phyloP scores from a whole-genome alignment of 2,329 filamentous ascomycete genomes.

The Botrytis porri region DNA sequence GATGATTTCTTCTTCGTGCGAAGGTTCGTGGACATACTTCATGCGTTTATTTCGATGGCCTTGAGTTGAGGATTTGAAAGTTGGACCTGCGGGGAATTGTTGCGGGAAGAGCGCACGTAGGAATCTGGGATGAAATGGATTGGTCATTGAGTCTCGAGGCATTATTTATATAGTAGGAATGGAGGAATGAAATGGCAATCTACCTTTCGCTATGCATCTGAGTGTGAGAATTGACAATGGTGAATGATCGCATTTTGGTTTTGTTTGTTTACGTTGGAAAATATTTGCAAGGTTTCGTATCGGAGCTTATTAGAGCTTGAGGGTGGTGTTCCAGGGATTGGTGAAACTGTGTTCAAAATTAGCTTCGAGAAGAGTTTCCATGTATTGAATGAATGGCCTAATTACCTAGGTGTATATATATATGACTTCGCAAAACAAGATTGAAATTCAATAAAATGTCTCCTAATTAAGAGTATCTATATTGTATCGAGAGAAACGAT shows the following conservation, averaged over 20 bases:
- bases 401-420: too few relatives aligned
- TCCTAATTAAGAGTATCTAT: too few relatives aligned
- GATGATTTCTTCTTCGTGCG: neutral
- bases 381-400: too few relatives aligned
- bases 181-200: neutral
- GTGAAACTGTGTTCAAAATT: too few relatives aligned
- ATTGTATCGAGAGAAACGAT: too few relatives aligned
- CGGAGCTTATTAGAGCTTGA: too few relatives aligned
- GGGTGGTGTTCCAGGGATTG: too few relatives aligned
- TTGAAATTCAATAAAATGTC: too few relatives aligned
- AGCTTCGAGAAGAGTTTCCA: too few relatives aligned
- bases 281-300: too few relatives aligned
- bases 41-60: slow-evolving; percentile 12
- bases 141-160: slow-evolving; percentile 8
- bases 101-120: slow-evolving; percentile 16
- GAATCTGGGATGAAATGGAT: slow-evolving; percentile 4
- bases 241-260: neutral
- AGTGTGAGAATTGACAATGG: neutral
- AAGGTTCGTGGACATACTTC: neutral
- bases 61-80: neutral
- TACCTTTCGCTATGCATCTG: slow-evolving; percentile 17
- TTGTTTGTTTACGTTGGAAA: neutral
- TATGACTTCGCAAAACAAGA: too few relatives aligned
- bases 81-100: neutral
- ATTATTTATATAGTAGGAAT: neutral